Base-by-base conservation (phyloP, 2,329 filamentous ascomycete species). In the Salinomyces thailandicus region DNA sequence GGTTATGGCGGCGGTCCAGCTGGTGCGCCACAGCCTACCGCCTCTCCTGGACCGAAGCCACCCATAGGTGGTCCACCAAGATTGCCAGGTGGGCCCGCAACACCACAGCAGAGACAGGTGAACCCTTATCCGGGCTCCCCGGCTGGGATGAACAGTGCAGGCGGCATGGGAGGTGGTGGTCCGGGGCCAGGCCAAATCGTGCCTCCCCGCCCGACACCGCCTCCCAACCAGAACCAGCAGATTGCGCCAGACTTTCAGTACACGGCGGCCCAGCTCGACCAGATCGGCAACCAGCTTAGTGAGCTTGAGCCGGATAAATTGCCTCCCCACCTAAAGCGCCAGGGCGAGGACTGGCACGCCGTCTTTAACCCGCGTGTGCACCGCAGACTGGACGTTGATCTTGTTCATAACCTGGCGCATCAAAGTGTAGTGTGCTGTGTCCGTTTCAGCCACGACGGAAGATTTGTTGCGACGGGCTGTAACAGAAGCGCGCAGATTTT, bases 401-500 rank as follows among this genome's bases (percentile, higher is more conserved):
- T 98, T 26, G 81, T 95, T 32, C 91, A 96, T 64, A 94, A 86
- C 38, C 73, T 98, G 36, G 76, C 78, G 42, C 91, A 98, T 56
- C 85, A 94, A 57, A 96, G 89, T 52, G 91, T 98, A 3, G 91
- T 98, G 1, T 98, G 91, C 72, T 98, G 91, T 59, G 91, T 98
- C 22, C 77, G 91, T 40, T 98, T 98, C 69, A 96, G 89, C 59
- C 77, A 83, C 37, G 91, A 98, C 55, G 91, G 91, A 49, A 87
- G 93, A 57, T 95, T 85, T 51, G 83, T 98, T 37, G 91, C 91
- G 5, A 98, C 91, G 4, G 91, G 91, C 29, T 96, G 91, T 71
- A 98, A 98, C 63, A 73, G 87, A 46, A 94, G 86, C n/a, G 91
- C 91, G n/a, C 89, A 96, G 63, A 98, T 98, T 52, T 98, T 91